Evolutionary conservation across 2,329 filamentous ascomycete species (phyloP).

Genomic region (Podosphaera fusca): DNA sequence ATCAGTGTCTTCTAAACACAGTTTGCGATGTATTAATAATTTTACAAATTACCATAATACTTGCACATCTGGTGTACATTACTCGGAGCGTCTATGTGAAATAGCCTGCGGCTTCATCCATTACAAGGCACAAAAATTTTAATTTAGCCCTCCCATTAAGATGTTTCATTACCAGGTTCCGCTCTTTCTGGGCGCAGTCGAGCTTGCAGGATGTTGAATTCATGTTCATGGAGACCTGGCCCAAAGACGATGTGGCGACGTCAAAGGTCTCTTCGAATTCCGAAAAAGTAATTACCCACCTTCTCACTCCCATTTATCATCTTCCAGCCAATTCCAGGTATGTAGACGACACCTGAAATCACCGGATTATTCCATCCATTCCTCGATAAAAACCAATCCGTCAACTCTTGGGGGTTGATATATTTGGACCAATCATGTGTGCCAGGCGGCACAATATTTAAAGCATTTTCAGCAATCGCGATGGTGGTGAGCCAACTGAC

Average conservation of each 20-base stretch:
- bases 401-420: slow-evolving; percentile 64
- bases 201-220: neutral
- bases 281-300: slow-evolving; percentile 93
- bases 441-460: slow-evolving; percentile 71
- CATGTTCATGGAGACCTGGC: neutral
- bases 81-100: too few relatives aligned
- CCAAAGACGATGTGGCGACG: too few relatives aligned
- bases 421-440: slow-evolving; percentile 97
- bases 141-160: too few relatives aligned
- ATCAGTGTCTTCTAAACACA: too few relatives aligned
- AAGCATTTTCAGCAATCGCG: slow-evolving; percentile 66
- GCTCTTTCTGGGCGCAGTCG: too few relatives aligned
- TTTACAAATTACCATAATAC: too few relatives aligned
- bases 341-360: slow-evolving; percentile 67
- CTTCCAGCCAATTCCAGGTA: slow-evolving; percentile 79
- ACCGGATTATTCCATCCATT: slow-evolving; percentile 34
- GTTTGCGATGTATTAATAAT: too few relatives aligned
- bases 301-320: slow-evolving; percentile 60
- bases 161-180: too few relatives aligned
- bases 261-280: slow-evolving; percentile 32
- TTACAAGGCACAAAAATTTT: too few relatives aligned
- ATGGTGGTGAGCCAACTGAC: slow-evolving; percentile 84
- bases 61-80: too few relatives aligned
- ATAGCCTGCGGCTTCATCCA: too few relatives aligned
- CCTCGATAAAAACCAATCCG: slow-evolving; percentile 25